Percentiles rank a stretch among this genome's conserved stretches.
phyloP scores from a whole-genome alignment of 495 filamentous ascomycete species.

The Sordaria brevicollis region DNA sequence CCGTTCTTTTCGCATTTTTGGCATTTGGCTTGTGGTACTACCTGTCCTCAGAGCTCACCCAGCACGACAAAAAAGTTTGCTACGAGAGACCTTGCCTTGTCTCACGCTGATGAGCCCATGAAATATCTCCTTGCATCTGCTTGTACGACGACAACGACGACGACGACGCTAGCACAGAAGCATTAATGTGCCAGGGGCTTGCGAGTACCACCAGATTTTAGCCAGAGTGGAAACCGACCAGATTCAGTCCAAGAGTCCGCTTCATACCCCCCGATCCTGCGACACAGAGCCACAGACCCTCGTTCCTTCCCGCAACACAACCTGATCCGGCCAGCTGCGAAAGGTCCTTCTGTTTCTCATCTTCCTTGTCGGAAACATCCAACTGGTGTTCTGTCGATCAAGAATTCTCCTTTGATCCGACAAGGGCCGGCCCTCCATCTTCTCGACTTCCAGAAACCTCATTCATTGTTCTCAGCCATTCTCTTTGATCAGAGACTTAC shows the following conservation, averaged over 20 bases:
- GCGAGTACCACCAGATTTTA: slow-evolving; percentile 9
- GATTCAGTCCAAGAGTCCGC: slow-evolving; percentile 3
- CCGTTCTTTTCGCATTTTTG: background rate
- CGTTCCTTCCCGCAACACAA: background rate
- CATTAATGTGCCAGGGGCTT: slow-evolving; percentile 14
- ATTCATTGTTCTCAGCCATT: background rate
- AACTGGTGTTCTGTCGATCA: slow-evolving; percentile 21
- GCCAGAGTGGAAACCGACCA: slow-evolving; percentile 1
- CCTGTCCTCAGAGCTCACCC: background rate
- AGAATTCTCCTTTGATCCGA: slow-evolving; percentile 1
- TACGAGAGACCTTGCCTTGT: background rate
- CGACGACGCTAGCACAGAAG: slow-evolving; percentile 1
- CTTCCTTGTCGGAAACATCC: slow-evolving; percentile 11
- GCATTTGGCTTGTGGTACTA: background rate
- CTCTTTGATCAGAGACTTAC: background rate
- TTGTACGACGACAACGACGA: background rate
- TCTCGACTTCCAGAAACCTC: slow-evolving; percentile 7
- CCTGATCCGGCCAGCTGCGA: background rate
- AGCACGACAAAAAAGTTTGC: background rate
- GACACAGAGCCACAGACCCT: slow-evolving; percentile 14
- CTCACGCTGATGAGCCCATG: background rate
- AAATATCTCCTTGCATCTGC: background rate
- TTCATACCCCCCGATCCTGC: slow-evolving; percentile 20
- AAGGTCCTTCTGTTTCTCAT: slow-evolving; percentile 8
- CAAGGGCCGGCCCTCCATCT: slow-evolving; percentile 27